phyloP scores from a whole-genome alignment of 495 filamentous ascomycete genomes.

The Neurospora sp. region DNA sequence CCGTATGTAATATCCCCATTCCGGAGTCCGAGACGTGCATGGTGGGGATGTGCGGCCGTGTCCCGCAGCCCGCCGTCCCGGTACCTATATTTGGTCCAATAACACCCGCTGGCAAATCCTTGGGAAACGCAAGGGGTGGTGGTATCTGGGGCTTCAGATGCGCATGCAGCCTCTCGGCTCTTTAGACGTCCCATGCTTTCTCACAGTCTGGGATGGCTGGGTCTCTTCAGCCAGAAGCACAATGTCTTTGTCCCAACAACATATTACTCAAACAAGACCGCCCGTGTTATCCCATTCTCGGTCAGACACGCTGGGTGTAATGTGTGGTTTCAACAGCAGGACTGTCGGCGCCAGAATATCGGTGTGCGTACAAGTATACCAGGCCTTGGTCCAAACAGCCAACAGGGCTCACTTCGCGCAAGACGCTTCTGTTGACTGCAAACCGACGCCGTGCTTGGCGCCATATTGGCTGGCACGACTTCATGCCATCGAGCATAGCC shows the following conservation, averaged over 20 bases:
- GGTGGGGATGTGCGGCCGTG: slow-evolving; percentile 22
- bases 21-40: slow-evolving; percentile 14
- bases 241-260: neutral
- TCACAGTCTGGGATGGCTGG: neutral
- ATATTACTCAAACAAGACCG: neutral
- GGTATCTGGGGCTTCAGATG: neutral
- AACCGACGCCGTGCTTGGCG: neutral
- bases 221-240: neutral
- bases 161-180: neutral
- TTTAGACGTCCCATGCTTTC: neutral
- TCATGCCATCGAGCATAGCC: neutral
- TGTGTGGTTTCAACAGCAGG: neutral
- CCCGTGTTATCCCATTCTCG: neutral
- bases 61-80: neutral
- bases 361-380: neutral
- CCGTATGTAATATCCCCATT: slow-evolving; percentile 2
- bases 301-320: neutral
- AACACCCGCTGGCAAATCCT: neutral
- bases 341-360: neutral
- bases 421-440: neutral
- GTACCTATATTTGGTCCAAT: neutral
- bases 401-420: neutral
- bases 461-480: neutral
- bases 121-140: neutral
- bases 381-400: neutral